Evolutionary conservation across 192 early-diverging fungal species (phyloP).

Genomic region (Coemansia brasiliensis): DNA sequence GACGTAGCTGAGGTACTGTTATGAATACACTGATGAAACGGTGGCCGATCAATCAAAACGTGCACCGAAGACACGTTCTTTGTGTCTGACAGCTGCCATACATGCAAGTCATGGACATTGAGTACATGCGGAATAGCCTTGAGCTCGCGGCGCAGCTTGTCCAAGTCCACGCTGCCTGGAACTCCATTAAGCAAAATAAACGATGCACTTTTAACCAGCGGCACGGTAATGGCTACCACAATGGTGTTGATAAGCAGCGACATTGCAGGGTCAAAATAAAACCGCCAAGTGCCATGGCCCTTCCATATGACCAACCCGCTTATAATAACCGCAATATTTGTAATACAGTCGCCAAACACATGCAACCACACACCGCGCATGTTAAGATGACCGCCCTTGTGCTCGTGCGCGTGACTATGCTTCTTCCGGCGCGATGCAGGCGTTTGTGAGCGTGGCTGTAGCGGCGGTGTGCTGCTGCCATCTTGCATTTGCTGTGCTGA

Average conservation of each 20-base stretch:
- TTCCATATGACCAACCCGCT: slow-evolving; percentile 77
- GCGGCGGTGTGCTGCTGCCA: slow-evolving; percentile 10
- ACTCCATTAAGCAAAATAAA: slow-evolving; percentile 82
- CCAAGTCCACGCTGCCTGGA: slow-evolving; percentile 66
- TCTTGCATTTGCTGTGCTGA: slow-evolving; percentile 49
- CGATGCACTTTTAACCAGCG: slow-evolving; percentile 68
- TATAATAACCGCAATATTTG: slow-evolving; percentile 83
- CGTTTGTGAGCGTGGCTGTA: slow-evolving; percentile 40
- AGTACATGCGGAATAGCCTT: slow-evolving; percentile 63
- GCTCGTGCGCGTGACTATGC: slow-evolving; percentile 6
- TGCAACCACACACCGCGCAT: slow-evolving; percentile 85
- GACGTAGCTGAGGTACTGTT: slow-evolving; percentile 40
- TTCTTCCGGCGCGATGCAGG: slow-evolving; percentile 19
- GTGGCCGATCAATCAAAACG: slow-evolving; percentile 61
- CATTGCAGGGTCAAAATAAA: slow-evolving; percentile 83
- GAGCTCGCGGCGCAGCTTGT: slow-evolving; percentile 64
- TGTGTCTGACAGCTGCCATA: slow-evolving; percentile 87
- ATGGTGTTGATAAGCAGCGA: slow-evolving; percentile 62
- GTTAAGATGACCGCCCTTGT: slow-evolving; percentile 57
- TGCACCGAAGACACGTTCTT: slow-evolving; percentile 85
- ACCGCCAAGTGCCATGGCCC: slow-evolving; percentile 65
- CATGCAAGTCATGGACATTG: slow-evolving; percentile 87
- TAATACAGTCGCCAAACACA: slow-evolving; percentile 86
- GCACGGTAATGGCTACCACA: slow-evolving; percentile 55
- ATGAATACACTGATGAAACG: slow-evolving; percentile 47